phyloP scores from a whole-genome alignment of 805 yeast genomes.

The Wickerhamiella sergipiensis region DNA sequence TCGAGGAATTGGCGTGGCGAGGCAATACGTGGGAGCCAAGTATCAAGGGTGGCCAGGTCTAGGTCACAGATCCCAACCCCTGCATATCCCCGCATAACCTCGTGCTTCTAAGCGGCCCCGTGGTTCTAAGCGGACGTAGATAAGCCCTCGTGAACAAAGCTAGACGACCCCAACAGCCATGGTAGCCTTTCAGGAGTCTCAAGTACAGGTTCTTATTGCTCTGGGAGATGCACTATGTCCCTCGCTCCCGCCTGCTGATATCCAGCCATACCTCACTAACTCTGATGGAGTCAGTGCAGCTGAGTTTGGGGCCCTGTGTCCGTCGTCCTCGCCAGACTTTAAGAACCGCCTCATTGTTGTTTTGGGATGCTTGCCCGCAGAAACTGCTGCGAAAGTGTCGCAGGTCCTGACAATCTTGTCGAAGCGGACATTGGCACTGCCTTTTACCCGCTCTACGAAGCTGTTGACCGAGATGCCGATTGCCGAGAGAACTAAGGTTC shows the following conservation, averaged over 20 bases:
- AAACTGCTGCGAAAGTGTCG: not conserved
- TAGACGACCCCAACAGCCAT: no score
- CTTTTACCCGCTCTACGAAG: constrained; percentile 14
- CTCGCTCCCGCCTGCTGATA: not conserved
- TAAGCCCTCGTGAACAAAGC: no score
- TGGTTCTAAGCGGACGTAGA: not conserved
- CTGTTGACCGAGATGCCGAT: constrained; percentile 19
- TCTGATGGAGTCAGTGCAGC: not conserved
- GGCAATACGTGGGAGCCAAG: no score
- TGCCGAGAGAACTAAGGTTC: constrained; percentile 23
- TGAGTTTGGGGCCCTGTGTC: not conserved
- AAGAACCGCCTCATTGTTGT: not conserved
- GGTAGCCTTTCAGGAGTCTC: not conserved
- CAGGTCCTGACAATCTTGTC: constrained; percentile 5
- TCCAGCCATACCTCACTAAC: not conserved
- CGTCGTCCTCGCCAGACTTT: not conserved
- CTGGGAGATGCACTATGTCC: not conserved
- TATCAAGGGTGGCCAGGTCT: no score
- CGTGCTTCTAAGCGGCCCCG: not conserved
- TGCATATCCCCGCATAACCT: not conserved
- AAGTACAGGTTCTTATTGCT: not conserved
- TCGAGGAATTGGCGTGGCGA: no score
- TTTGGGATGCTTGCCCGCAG: not conserved
- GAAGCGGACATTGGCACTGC: constrained; percentile 14
- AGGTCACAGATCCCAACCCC: not conserved